Percentiles rank a stretch among this genome's conserved stretches.
phyloP scores from a whole-genome alignment of 176 grass and related monocot species.

The Oryza rufipogon region DNA sequence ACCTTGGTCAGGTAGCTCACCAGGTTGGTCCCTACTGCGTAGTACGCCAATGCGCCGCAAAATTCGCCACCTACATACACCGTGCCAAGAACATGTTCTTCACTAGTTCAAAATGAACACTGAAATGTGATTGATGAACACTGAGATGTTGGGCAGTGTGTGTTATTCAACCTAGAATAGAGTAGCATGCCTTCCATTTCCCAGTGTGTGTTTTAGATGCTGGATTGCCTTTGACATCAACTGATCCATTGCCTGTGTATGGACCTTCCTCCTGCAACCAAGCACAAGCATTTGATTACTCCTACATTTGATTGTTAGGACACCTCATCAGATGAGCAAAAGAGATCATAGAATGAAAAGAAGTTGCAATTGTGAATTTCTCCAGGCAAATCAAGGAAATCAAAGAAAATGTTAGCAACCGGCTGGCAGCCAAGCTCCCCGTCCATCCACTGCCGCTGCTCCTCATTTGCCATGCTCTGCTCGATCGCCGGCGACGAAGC shows the following conservation, averaged over 20 bases:
- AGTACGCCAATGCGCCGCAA: constrained; percentile 61
- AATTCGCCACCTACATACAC: constrained; percentile 50
- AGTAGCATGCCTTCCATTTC: constrained; percentile 53
- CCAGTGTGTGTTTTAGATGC: constrained; percentile 18
- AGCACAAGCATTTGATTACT: not conserved
- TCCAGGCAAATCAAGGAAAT: not conserved
- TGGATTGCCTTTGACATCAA: constrained; percentile 22
- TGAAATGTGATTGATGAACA: too few relatives aligned
- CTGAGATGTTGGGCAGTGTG: not conserved
- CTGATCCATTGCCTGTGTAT: constrained; percentile 24
- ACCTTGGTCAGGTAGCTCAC: constrained; percentile 65
- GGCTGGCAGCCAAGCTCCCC: too few relatives aligned
- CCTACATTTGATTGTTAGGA: not conserved
- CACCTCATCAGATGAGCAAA: not conserved
- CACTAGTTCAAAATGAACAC: not conserved
- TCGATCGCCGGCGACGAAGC: too few relatives aligned
- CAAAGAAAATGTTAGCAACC: too few relatives aligned
- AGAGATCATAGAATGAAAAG: not conserved
- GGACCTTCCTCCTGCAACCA: constrained; percentile 6
- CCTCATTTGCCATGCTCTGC: too few relatives aligned
- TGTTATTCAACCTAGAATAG: constrained; percentile 32
- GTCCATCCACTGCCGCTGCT: too few relatives aligned
- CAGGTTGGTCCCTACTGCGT: constrained; percentile 61
- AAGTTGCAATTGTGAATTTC: not conserved
- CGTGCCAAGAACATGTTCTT: not conserved